Evolutionary conservation across 2,329 filamentous ascomycete species (phyloP).

Genomic region (Monascus ruber): DNA sequence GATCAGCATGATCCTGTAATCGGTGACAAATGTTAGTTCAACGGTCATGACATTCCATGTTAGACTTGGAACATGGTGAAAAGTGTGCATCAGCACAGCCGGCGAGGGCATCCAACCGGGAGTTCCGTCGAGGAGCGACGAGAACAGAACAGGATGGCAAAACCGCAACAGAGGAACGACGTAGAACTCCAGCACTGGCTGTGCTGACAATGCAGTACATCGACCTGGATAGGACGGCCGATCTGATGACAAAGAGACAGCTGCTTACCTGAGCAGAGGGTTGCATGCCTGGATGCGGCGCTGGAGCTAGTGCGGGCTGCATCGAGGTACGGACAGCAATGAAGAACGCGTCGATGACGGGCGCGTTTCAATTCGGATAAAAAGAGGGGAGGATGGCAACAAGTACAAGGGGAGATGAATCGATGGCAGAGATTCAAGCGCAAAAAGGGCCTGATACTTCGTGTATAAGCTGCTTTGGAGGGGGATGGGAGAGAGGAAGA

Average conservation of each 20-base stretch:
- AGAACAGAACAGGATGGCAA: not conserved
- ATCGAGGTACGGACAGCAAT: conserved; percentile 13
- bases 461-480: not conserved
- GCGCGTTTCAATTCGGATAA: not conserved
- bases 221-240: conserved; percentile 7
- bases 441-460: not conserved
- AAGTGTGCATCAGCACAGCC: not conserved
- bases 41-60: not conserved
- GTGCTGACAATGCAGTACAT: not conserved
- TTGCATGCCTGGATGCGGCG: conserved; percentile 39
- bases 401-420: not conserved
- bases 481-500: not conserved
- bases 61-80: not conserved
- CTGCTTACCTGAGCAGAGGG: conserved; percentile 45
- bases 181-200: not conserved
- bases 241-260: conserved; percentile 27
- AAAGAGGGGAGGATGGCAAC: not conserved
- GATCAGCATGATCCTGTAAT: conserved; percentile 33
- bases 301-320: conserved; percentile 38
- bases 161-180: not conserved
- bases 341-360: not conserved
- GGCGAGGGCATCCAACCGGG: not conserved
- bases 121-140: not conserved
- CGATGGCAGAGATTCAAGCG: not conserved
- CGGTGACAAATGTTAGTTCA: conserved; percentile 5